These are phyloP conservation scores for Suillus ampliporus DNA, from an alignment of 768 basidiomycete genomes.

Conservation along the genomic window DNA sequence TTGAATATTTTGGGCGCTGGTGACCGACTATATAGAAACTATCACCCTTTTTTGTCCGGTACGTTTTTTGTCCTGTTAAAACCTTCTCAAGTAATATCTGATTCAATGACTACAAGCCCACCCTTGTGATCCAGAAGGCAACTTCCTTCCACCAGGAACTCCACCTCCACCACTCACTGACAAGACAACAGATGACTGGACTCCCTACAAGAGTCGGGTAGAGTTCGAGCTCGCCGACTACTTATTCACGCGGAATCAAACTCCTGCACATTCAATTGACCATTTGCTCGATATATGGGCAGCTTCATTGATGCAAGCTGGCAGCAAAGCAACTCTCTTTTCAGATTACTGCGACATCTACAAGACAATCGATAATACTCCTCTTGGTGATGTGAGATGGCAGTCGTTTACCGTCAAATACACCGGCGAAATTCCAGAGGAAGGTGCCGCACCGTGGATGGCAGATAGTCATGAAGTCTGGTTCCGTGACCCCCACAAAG, in stretches of 20 bases:
- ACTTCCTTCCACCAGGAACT: slow-evolving; percentile 7
- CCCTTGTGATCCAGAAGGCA: slow-evolving; percentile 11
- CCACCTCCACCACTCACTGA: slow-evolving; percentile 11
- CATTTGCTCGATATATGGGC: slow-evolving; percentile 24
- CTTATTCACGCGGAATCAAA: slow-evolving; percentile 25
- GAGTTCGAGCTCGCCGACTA: slow-evolving; percentile 28
- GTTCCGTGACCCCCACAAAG: slow-evolving; percentile 25
- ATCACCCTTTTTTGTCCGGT: slow-evolving; percentile 13
- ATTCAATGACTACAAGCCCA: neutral
- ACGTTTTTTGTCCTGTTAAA: slow-evolving; percentile 3
- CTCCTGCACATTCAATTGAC: slow-evolving; percentile 24
- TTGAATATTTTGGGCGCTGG: slow-evolving; percentile 9
- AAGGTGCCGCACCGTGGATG: slow-evolving; percentile 33
- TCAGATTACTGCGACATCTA: slow-evolving; percentile 25
- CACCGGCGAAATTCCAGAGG: slow-evolving; percentile 21
- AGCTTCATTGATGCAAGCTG: slow-evolving; percentile 16
- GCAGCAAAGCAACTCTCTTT: slow-evolving; percentile 26
- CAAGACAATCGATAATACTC: slow-evolving; percentile 30
- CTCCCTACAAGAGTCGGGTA: slow-evolving; percentile 15
- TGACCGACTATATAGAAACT: slow-evolving; percentile 9
- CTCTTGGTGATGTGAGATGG: slow-evolving; percentile 36
- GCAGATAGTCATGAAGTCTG: slow-evolving; percentile 31
- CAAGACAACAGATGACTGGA: slow-evolving; percentile 13
- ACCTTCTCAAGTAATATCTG: neutral
- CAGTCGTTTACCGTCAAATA: slow-evolving; percentile 27